Evolutionary conservation across 2,329 filamentous ascomycete species (phyloP), one percentile per base, ranked within the genome.

Genomic region (Calonectria henricotiae): DNA sequence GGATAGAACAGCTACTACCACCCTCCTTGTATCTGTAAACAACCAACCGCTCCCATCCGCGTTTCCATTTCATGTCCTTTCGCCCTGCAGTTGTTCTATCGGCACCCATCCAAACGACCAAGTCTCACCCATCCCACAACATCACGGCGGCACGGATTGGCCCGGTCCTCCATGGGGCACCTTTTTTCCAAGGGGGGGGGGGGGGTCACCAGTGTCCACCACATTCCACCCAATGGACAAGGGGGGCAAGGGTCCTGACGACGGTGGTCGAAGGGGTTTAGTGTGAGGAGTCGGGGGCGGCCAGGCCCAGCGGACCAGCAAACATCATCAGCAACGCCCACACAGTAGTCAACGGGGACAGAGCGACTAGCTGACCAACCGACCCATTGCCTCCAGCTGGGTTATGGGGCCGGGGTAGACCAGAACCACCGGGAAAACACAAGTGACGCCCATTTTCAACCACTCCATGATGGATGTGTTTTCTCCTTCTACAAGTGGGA

Each of bases 181-280:
- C 32, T 43, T 69, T 73, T n/a, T n/a, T n/a, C n/a, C n/a, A n/a
- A n/a, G 20, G 20, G 20, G 20, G 20, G 20, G n/a, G 68, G 32
- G 65, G 58, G 63, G 39, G 65, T 37, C 46, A 30, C 64, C 32
- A 49, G 51, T 61, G 23, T 44, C 55, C 65, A 62, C 61, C 27
- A 62, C 55, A 61, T 62, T 66, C 70, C 68, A 68, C 68, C 41
- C 60, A 37, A 35, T n/a, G 27, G 69, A 35, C 25, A 47, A 54
- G 23, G 30, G 58, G 49, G 54, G 47, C 46, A 62, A 51, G 51
- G 47, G 62, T 55, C n/a, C 39, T 61, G 43, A 37, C 41, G 30
- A 47, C 63, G 20, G 63, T 66, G 9, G 66, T 60, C 58, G 65
- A 67, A 64, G 30, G n/a, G 62, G 62, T 58, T 67, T 73, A 66